A percentile compares a stretch with the other conserved stretches of the same genome.
These are phyloP conservation scores for Paraglomus brasilianum DNA, from an alignment of 192 early-diverging fungal genomes.

Conservation along the genomic window DNA sequence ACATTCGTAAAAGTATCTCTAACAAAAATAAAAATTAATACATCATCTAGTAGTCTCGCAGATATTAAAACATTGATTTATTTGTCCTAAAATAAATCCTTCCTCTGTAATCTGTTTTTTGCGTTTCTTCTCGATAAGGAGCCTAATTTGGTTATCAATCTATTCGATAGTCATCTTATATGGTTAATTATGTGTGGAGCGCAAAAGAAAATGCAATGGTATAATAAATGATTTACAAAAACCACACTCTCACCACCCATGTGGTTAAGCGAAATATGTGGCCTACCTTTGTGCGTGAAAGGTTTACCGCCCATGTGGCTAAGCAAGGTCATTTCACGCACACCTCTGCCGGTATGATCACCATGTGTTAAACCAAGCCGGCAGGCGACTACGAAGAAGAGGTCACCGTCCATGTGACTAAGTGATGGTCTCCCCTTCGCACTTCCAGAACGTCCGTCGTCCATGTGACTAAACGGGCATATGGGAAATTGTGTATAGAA, in stretches of 20 bases:
- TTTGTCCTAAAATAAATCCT: too few species aligned
- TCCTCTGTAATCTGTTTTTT: too few species aligned
- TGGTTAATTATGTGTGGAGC: conserved; percentile 10
- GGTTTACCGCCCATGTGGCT: conserved; percentile 30
- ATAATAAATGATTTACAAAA: conserved; percentile 9
- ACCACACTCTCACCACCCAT: conserved; percentile 21
- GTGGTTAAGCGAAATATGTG: conserved; percentile 17
- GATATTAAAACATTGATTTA: too few species aligned
- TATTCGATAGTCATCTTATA: conserved; percentile 23
- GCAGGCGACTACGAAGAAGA: conserved; percentile 17
- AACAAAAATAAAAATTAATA: too few species aligned
- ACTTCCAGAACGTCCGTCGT: conserved; percentile 28
- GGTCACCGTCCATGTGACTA: conserved; percentile 31
- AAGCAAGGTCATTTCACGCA: conserved; percentile 28
- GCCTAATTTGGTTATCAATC: conserved; percentile 2
- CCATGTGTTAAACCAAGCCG: background rate
- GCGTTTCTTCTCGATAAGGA: conserved; percentile 15
- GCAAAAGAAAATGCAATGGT: conserved; percentile 9
- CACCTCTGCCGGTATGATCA: conserved; percentile 26
- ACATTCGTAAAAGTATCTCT: too few species aligned
- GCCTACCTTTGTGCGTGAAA: conserved; percentile 29
- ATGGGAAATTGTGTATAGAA: conserved; percentile 21
- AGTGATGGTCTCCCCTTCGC: conserved; percentile 18
- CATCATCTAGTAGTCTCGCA: too few species aligned
- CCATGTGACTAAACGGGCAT: conserved; percentile 15